Conservation (phyloP, 2,329 filamentous ascomycete genomes). For the Exophiala alcalophila region DNA sequence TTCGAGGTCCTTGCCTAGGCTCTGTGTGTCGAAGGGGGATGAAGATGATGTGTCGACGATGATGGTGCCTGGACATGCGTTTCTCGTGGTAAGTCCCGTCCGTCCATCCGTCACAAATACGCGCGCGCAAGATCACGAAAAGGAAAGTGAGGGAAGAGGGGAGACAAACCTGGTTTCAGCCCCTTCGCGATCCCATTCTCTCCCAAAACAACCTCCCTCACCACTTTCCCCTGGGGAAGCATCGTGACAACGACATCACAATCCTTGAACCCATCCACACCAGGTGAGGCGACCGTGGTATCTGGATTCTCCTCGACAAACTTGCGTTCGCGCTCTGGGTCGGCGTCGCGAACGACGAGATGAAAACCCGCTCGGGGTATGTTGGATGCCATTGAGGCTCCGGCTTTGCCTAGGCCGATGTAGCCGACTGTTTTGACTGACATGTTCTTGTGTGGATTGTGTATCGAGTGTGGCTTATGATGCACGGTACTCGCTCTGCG, state of each 20-base stretch:
- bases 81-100: no score
- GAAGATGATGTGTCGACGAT: slow-evolving; percentile 28
- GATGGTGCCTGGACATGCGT: slow-evolving; percentile 20
- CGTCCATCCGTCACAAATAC: no score
- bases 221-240: slow-evolving; percentile 37
- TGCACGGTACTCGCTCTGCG: no score
- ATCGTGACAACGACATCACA: slow-evolving; percentile 37
- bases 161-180: slow-evolving; percentile 35
- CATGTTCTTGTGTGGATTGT: no score
- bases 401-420: slow-evolving; percentile 37
- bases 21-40: slow-evolving; percentile 26
- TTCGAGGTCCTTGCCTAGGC: slow-evolving; percentile 21
- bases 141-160: no score
- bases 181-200: slow-evolving; percentile 31
- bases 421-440: slow-evolving; percentile 33
- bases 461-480: no score
- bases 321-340: slow-evolving; percentile 58
- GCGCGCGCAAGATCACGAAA: no score
- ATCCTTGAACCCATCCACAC: slow-evolving; percentile 32
- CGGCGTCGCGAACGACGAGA: slow-evolving; percentile 35
- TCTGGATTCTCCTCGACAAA: slow-evolving; percentile 84
- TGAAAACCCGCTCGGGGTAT: slow-evolving; percentile 36
- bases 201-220: slow-evolving; percentile 34
- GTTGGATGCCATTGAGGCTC: slow-evolving; percentile 36
- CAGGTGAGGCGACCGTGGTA: slow-evolving; percentile 32